Base-by-base conservation (phyloP, 2,329 filamentous ascomycete genomes). In the Penicillium hesseltinei region DNA sequence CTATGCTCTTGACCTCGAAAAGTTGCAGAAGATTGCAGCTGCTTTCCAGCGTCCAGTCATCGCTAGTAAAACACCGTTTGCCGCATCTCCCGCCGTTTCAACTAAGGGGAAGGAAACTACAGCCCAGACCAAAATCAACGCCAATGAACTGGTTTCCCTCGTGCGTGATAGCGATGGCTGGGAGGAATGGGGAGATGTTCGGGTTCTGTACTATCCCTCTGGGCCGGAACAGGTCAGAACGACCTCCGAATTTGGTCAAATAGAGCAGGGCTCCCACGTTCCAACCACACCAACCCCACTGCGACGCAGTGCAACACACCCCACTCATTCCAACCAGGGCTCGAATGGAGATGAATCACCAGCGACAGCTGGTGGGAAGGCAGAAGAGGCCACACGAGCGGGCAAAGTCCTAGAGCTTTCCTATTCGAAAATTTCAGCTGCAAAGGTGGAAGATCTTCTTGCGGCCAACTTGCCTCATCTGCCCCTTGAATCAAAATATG, bases 111-210 rank as follows among this genome's bases (percentile, higher is more conserved):
- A 93, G 73, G 91, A 95, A 13, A 92, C 89, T 73, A 72, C 78
- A 3, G 69, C 75, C 33, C 76, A 77, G 55, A 71, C 69, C 51
- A 71, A 81, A 33, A 83, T 89, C 73, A 87, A 90, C 73, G 89
- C 90, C n/a, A 92, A 92, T 63, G 91, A 99, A 73, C 78, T 99
- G 54, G 85, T 89, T 35, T 84, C 88, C 13, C 80, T 97, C 56
- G 87, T 88, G 51, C 87, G 87, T 55, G 81, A 83, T 25, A 69
- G 63, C 43, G 75, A 63, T 52, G 75, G 65, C 23, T 95, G 90
- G 88, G 84, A 86, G 59, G 87, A 89, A 55, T 96, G 91, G 88
- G 90, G 89, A 23, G 86, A 89, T 69, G 83, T 97, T 48, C 88
- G 87, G 66, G 77, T 97, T 51, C 84, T 86, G 21, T 97, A 96